A percentile compares a stretch with the other conserved stretches of the same genome.
Evolutionary conservation across 257 asterid species (phyloP).

Genomic region (Sherardia arvensis): DNA sequence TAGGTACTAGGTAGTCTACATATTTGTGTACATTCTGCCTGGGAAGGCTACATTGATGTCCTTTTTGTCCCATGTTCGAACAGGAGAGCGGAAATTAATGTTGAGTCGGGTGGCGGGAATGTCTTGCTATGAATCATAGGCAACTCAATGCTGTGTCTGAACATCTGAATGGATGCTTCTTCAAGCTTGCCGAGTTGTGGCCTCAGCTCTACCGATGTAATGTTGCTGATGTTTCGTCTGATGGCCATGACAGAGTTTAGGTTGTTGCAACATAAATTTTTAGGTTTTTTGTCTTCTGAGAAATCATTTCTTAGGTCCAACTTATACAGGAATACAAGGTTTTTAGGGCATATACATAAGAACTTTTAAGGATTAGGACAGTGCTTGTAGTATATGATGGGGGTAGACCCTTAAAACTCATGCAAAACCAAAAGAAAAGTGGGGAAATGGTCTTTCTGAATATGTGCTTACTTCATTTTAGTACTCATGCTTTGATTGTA

Average conservation of each 20-base stretch:
- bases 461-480: too few species aligned
- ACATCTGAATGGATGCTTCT: neutral
- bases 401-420: neutral
- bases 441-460: neutral
- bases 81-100: neutral
- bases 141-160: neutral
- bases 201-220: neutral
- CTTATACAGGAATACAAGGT: conserved; percentile 1
- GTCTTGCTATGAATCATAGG: neutral
- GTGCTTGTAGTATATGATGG: neutral
- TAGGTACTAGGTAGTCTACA: conserved; percentile 40
- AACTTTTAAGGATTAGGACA: neutral
- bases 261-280: neutral
- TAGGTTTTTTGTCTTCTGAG: too few species aligned
- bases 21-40: neutral
- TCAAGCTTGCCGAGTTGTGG: neutral
- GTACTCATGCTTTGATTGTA: too few species aligned
- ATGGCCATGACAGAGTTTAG: neutral
- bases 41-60: neutral
- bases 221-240: neutral
- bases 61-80: conserved; percentile 3
- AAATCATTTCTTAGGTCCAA: neutral
- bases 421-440: neutral
- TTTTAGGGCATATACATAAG: neutral
- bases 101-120: neutral